phyloP scores from a whole-genome alignment of 1,284 basidiomycete species.

The Moniliella sp. region DNA sequence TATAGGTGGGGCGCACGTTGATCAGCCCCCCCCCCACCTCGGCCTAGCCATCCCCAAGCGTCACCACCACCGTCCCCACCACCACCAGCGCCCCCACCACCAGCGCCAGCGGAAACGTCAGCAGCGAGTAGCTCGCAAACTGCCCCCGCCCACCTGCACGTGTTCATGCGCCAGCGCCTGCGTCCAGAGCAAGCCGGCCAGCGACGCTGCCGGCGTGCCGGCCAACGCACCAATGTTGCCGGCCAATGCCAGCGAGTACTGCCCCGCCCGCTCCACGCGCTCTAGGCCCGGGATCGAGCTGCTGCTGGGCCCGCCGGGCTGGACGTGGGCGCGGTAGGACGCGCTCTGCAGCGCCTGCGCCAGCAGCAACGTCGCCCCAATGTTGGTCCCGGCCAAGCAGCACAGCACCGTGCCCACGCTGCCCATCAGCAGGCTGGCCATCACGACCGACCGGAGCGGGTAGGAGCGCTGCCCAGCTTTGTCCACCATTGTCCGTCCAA shows the following conservation, averaged over 20 bases:
- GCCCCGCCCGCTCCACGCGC: slow-evolving; percentile 30
- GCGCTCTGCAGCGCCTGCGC: slow-evolving; percentile 42
- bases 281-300: slow-evolving; percentile 4
- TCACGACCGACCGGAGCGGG: slow-evolving; percentile 36
- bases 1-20: too few relatives aligned
- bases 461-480: too few relatives aligned
- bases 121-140: neutral
- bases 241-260: slow-evolving; percentile 51
- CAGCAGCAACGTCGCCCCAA: slow-evolving; percentile 79
- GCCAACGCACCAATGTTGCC: slow-evolving; percentile 80
- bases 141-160: slow-evolving; percentile 43
- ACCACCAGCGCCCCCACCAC: too few relatives aligned
- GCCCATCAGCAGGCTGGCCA: slow-evolving; percentile 39
- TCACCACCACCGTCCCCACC: too few relatives aligned
- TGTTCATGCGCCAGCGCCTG: slow-evolving; percentile 57
- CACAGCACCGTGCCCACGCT: slow-evolving; percentile 50
- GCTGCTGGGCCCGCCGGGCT: neutral
- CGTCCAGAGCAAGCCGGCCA: slow-evolving; percentile 74
- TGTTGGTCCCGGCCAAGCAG: slow-evolving; percentile 80
- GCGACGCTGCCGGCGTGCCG: slow-evolving; percentile 67
- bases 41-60: too few relatives aligned
- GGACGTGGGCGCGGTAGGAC: slow-evolving; percentile 6
- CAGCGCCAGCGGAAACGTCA: too few relatives aligned
- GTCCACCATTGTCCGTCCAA: slow-evolving; percentile 35
- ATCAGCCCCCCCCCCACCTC: too few relatives aligned